phyloP scores from a whole-genome alignment of 352 stramenopile genomes.

The Phytophthora crassamura region DNA sequence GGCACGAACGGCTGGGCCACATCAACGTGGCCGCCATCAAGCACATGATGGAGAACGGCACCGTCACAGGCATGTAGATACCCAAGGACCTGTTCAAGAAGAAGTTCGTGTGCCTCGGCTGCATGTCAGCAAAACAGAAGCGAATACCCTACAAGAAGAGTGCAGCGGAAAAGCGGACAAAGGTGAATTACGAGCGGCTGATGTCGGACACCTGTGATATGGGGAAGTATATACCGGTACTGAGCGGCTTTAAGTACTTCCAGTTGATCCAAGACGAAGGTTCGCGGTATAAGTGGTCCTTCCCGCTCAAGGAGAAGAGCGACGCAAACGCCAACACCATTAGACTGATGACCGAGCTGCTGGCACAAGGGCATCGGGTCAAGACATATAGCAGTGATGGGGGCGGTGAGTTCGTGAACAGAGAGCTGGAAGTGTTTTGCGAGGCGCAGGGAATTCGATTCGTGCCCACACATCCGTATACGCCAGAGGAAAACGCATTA shows the following conservation, averaged over 20 bases:
- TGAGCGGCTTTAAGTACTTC: too few species aligned
- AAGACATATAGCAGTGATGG: too few species aligned
- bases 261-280: too few species aligned
- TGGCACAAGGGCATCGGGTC: too few species aligned
- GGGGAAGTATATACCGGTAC: slow-evolving; percentile 4
- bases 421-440: too few species aligned
- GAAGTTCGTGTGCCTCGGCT: slow-evolving; percentile 6
- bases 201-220: slow-evolving; percentile 3
- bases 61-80: background rate
- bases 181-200: background rate
- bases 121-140: slow-evolving; percentile 11
- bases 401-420: background rate
- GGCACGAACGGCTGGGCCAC: slow-evolving; percentile 1
- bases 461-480: too few species aligned
- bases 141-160: slow-evolving; percentile 5
- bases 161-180: background rate
- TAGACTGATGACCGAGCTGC: too few species aligned
- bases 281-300: too few species aligned
- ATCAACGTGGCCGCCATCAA: background rate
- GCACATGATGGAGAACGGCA: background rate
- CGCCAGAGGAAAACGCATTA: too few species aligned
- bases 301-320: too few species aligned
- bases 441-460: too few species aligned
- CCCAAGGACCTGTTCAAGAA: slow-evolving; percentile 6
- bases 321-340: too few species aligned